Evolutionary conservation across 345 rosid species (phyloP).

Genomic region (Melaleuca alternifolia): DNA sequence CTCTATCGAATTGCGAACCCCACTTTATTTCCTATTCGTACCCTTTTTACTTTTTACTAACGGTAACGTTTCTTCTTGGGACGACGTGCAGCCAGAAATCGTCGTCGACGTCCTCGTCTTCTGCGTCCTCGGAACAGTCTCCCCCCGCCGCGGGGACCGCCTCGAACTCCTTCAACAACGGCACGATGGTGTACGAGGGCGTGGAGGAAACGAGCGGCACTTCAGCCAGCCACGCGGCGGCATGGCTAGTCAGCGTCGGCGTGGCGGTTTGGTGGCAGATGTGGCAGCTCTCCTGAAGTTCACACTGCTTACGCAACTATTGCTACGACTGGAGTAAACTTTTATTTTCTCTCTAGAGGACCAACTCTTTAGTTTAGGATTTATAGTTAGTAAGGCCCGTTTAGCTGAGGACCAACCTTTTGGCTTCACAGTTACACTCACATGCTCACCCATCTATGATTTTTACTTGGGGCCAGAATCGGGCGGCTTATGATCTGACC

Average conservation of each 20-base stretch:
- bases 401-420: background rate
- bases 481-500: rapidly evolving
- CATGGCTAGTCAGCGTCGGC: constrained; percentile 16
- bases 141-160: background rate
- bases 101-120: background rate
- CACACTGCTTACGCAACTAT: background rate
- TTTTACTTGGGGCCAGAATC: background rate
- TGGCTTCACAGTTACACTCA: background rate
- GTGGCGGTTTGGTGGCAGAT: constrained; percentile 28
- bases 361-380: background rate
- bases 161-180: constrained; percentile 16
- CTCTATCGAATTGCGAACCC: background rate
- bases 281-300: background rate
- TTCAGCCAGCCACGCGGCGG: constrained; percentile 18
- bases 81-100: constrained; percentile 59
- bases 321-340: rapidly evolving
- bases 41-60: background rate
- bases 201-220: constrained; percentile 34
- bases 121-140: background rate
- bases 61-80: background rate
- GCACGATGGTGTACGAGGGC: constrained; percentile 69
- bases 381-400: rapidly evolving
- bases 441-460: background rate
- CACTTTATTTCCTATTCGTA: background rate
- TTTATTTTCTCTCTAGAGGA: background rate